A percentile compares a stretch with the other conserved stretches of the same genome.
These are phyloP conservation scores for Lanmaoa rubissima DNA, from an alignment of 768 basidiomycete genomes.

Conservation along the genomic window DNA sequence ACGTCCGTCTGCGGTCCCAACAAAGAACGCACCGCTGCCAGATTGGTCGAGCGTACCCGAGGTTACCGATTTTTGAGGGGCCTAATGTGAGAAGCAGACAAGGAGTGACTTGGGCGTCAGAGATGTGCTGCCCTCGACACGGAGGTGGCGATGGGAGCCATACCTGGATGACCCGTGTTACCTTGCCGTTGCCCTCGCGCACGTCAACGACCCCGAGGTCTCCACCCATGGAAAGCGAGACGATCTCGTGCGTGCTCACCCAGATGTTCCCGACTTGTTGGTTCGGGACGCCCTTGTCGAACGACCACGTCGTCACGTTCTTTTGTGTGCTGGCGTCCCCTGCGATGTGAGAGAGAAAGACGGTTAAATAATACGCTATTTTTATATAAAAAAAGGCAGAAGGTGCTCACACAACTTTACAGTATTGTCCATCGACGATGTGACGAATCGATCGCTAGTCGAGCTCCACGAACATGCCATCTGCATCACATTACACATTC, in stretches of 20 bases:
- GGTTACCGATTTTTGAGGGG: conserved; percentile 80
- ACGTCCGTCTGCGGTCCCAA: conserved; percentile 80
- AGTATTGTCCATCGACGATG: conserved; percentile 82
- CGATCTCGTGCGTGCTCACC: conserved; percentile 66
- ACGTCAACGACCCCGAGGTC: conserved; percentile 81
- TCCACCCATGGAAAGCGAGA: conserved; percentile 82
- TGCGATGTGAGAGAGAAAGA: conserved; percentile 24
- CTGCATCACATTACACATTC: conserved; percentile 31
- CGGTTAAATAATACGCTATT: not conserved
- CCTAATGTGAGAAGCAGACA: conserved; percentile 40
- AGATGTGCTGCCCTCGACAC: not conserved
- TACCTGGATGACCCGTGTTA: conserved; percentile 61
- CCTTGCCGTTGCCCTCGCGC: conserved; percentile 54
- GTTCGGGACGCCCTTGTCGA: conserved; percentile 70
- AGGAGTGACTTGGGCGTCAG: not conserved
- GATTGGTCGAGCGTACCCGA: conserved; percentile 45
- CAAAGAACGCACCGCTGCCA: conserved; percentile 60
- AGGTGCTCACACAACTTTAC: conserved; percentile 71
- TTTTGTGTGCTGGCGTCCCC: conserved; percentile 83
- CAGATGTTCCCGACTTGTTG: conserved; percentile 93
- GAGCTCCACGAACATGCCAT: conserved; percentile 80
- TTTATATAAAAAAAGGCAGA: not conserved
- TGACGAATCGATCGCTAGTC: conserved; percentile 70
- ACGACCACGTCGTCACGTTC: conserved; percentile 61
- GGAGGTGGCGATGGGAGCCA: conserved; percentile 16